A percentile compares a stretch with the other conserved stretches of the same genome.
These are phyloP conservation scores for Daldinia eschscholtzii DNA, from an alignment of 2,329 filamentous ascomycete genomes.

Conservation along the genomic window DNA sequence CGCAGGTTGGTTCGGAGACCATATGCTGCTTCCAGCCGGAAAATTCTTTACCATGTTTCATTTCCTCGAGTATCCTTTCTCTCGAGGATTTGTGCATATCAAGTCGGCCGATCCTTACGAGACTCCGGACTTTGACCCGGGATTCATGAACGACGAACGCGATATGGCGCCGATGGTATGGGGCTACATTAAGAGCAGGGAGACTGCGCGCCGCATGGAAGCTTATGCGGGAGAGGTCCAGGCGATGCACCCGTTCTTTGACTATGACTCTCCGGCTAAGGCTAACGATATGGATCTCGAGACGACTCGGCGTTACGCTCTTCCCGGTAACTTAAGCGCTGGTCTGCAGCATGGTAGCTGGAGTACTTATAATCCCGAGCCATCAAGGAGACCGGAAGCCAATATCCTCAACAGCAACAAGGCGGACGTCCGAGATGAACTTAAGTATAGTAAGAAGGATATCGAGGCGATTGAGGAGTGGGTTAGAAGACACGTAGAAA, in stretches of 20 bases:
- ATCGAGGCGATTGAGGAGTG: conserved; percentile 76
- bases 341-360: conserved; percentile 81
- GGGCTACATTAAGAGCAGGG: conserved; percentile 85
- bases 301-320: conserved; percentile 81
- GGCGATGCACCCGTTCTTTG: conserved; percentile 78
- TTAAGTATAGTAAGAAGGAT: conserved; percentile 74
- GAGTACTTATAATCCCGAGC: conserved; percentile 69
- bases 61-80: conserved; percentile 83
- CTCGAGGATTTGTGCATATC: conserved; percentile 78
- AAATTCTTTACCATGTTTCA: conserved; percentile 90
- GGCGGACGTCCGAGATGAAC: conserved; percentile 70
- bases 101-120: conserved; percentile 79
- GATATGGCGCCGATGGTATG: conserved; percentile 89
- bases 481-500: conserved; percentile 80
- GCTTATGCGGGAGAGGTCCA: conserved; percentile 81
- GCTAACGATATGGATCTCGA: conserved; percentile 79
- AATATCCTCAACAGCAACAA: conserved; percentile 72
- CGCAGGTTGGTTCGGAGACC: conserved; percentile 73
- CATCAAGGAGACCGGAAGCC: conserved; percentile 63
- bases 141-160: conserved; percentile 87
- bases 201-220: conserved; percentile 82
- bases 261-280: conserved; percentile 76
- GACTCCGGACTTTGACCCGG: conserved; percentile 80
- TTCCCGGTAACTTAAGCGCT: conserved; percentile 77
- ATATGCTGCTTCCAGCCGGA: conserved; percentile 75